A percentile compares a stretch with the other conserved stretches of the same genome.
Evolutionary conservation across 805 yeast species (phyloP).

Genomic region (Monosporozyma servazzii): DNA sequence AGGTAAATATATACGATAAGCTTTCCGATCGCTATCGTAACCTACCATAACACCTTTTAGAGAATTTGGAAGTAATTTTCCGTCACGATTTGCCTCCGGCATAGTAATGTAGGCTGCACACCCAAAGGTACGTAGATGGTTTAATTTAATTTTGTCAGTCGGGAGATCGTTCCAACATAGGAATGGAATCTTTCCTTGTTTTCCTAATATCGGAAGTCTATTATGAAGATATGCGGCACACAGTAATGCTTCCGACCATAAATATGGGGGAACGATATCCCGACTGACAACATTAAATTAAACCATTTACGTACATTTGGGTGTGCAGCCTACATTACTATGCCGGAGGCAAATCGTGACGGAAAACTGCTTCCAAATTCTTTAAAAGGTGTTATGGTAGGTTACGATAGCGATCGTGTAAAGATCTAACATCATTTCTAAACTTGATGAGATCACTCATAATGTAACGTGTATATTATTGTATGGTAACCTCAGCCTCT

Average conservation of each 20-base stretch:
- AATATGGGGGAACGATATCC: constrained; percentile 6
- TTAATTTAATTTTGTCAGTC: background rate
- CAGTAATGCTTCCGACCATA: constrained; percentile 14
- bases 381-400: no score
- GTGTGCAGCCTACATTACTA: constrained; percentile 2
- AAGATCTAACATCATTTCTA: no score
- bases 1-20: constrained; percentile 5
- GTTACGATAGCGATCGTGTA: no score
- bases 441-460: no score
- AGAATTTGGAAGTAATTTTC: constrained; percentile 3
- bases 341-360: no score
- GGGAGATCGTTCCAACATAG: background rate
- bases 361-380: no score
- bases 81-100: constrained; percentile 3
- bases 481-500: no score
- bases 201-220: constrained; percentile 1
- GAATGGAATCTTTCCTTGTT: constrained; percentile 3
- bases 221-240: constrained; percentile 9
- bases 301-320: no score
- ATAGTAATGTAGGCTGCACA: constrained; percentile 9
- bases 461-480: no score
- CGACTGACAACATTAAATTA: no score
- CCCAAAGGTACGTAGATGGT: constrained; percentile 8
- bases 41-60: constrained; percentile 5
- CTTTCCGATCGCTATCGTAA: constrained; percentile 2